A percentile compares a stretch with the other conserved stretches of the same genome.
These are phyloP conservation scores for Penicillium waksmanii DNA, from an alignment of 495 filamentous ascomycete species.

Conservation along the genomic window DNA sequence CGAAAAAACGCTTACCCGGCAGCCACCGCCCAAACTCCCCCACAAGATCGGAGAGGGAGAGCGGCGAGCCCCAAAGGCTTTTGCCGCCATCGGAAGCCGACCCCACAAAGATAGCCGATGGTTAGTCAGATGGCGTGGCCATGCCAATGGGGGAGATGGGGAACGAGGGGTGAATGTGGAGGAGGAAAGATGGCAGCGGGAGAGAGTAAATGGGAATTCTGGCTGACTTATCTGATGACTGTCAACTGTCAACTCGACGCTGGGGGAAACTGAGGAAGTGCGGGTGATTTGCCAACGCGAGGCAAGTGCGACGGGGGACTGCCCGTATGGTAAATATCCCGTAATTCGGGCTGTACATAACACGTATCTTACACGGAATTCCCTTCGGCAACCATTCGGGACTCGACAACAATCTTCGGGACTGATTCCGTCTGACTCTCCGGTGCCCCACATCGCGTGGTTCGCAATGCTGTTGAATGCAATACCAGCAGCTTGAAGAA, in stretches of 20 bases:
- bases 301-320: not conserved
- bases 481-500: not conserved
- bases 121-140: not conserved
- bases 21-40: conserved; percentile 10
- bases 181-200: not conserved
- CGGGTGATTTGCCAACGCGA: not conserved
- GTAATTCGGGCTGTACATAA: not conserved
- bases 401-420: not conserved
- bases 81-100: conserved; percentile 30
- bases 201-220: not conserved
- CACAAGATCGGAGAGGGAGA: conserved; percentile 19
- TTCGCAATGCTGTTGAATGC: not conserved
- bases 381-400: not conserved
- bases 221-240: not conserved
- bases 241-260: not conserved
- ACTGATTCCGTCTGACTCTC: not conserved
- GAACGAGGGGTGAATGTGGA: conserved; percentile 2
- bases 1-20: conserved; percentile 30
- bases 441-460: not conserved
- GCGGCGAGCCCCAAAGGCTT: conserved; percentile 19
- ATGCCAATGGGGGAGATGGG: conserved; percentile 1
- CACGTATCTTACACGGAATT: not conserved
- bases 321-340: not conserved
- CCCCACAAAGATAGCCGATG: conserved; percentile 9
- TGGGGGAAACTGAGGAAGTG: not conserved